These are phyloP conservation scores for Fusarium palustre DNA, from an alignment of 2,329 filamentous ascomycete genomes.

Conservation along the genomic window DNA sequence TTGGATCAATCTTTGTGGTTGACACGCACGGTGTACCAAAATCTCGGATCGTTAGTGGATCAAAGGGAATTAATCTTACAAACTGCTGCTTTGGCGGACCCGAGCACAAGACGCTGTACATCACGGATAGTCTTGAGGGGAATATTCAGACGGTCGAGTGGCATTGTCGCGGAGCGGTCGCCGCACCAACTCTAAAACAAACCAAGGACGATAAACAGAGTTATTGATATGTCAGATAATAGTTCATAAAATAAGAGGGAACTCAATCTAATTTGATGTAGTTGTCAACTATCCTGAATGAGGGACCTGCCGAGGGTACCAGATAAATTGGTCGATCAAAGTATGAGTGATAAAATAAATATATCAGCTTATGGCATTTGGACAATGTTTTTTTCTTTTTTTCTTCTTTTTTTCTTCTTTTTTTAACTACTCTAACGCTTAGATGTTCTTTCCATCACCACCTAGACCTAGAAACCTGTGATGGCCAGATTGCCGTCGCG, in stretches of 20 bases:
- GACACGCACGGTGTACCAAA: slow-evolving; percentile 53
- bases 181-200: slow-evolving; percentile 4
- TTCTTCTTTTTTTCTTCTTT: too few species aligned
- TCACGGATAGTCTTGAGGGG: slow-evolving; percentile 56
- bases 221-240: neutral
- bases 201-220: neutral
- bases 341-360: too few species aligned
- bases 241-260: neutral
- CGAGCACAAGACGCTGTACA: slow-evolving; percentile 54
- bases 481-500: too few species aligned
- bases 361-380: too few species aligned
- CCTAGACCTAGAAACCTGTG: too few species aligned
- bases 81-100: slow-evolving; percentile 57
- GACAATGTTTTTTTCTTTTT: too few species aligned
- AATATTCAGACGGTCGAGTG: slow-evolving; percentile 51
- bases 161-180: slow-evolving; percentile 48
- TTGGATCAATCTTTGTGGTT: slow-evolving; percentile 54
- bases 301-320: too few species aligned
- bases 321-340: too few species aligned
- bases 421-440: too few species aligned
- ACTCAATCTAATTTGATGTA: neutral
- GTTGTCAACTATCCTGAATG: too few species aligned
- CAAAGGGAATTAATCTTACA: slow-evolving; percentile 52
- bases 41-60: slow-evolving; percentile 51
- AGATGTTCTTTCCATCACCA: too few species aligned